phyloP scores from a whole-genome alignment of 192 early-diverging fungal genomes.

The Coemansia sp. region DNA sequence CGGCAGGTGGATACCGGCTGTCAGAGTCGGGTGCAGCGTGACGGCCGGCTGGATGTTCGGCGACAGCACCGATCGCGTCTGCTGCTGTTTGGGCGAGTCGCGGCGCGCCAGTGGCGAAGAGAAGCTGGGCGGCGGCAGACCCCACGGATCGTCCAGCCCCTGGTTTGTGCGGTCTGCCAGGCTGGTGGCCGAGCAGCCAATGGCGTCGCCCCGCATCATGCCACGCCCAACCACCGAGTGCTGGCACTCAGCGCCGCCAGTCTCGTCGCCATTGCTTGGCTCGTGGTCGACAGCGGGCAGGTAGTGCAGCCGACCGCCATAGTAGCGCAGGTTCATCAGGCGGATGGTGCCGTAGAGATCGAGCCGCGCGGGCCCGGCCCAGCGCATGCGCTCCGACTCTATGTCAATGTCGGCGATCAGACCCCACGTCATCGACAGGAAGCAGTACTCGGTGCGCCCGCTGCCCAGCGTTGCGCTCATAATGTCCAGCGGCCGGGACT shows the following conservation, averaged over 20 bases:
- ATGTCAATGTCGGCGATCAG: slow-evolving; percentile 60
- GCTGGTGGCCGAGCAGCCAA: slow-evolving; percentile 14
- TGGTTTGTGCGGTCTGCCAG: slow-evolving; percentile 31
- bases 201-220: not conserved
- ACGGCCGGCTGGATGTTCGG: slow-evolving; percentile 40
- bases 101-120: slow-evolving; percentile 45
- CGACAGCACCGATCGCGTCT: slow-evolving; percentile 4
- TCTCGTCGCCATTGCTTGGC: not conserved
- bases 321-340: slow-evolving; percentile 57
- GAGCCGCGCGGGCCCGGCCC: slow-evolving; percentile 49
- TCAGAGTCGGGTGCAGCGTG: slow-evolving; percentile 43
- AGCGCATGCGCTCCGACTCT: slow-evolving; percentile 58
- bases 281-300: slow-evolving; percentile 42
- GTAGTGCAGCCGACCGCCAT: slow-evolving; percentile 58
- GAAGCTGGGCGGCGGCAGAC: slow-evolving; percentile 42
- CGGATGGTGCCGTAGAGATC: slow-evolving; percentile 54
- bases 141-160: slow-evolving; percentile 41
- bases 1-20: slow-evolving; percentile 42
- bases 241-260: not conserved
- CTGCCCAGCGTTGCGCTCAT: slow-evolving; percentile 51
- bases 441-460: slow-evolving; percentile 51
- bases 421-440: slow-evolving; percentile 58
- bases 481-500: slow-evolving; percentile 54
- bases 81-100: slow-evolving; percentile 27
- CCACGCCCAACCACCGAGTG: not conserved